phyloP scores from a whole-genome alignment of 2,329 filamentous ascomycete genomes.

The Aureobasidium sp. region DNA sequence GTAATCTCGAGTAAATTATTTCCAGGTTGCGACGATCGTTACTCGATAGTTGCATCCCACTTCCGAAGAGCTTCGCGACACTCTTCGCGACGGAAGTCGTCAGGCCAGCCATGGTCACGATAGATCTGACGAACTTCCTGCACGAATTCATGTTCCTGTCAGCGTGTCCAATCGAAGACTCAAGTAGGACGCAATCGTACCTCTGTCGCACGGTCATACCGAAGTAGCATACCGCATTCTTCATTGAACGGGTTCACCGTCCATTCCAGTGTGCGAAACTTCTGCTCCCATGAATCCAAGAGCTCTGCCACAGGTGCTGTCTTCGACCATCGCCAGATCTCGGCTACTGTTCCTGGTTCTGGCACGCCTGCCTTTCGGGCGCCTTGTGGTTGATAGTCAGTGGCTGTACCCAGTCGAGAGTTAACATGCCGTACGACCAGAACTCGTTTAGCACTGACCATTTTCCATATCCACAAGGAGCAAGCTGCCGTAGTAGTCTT shows the following conservation, averaged over 20 bases:
- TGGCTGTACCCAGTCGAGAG: background rate
- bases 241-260: conserved; percentile 8
- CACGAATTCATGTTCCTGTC: background rate
- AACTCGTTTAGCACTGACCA: background rate
- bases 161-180: background rate
- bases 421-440: background rate
- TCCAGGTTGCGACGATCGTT: background rate
- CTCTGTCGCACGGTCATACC: conserved; percentile 14
- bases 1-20: background rate
- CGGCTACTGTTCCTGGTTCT: conserved; percentile 3
- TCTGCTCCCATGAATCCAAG: conserved; percentile 7
- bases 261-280: conserved; percentile 4
- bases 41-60: conserved; percentile 11
- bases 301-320: conserved; percentile 6
- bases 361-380: conserved; percentile 15
- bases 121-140: conserved; percentile 1
- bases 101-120: background rate
- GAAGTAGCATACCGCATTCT: conserved; percentile 11
- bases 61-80: conserved; percentile 2
- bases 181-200: background rate
- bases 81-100: conserved; percentile 12
- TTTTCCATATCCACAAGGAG: conserved; percentile 13
- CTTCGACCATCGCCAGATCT: conserved; percentile 10
- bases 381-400: conserved; percentile 7
- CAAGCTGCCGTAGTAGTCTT: conserved; percentile 13